Conservation (phyloP, 352 stramenopile genomes). For the Globisporangium carolinianum region DNA sequence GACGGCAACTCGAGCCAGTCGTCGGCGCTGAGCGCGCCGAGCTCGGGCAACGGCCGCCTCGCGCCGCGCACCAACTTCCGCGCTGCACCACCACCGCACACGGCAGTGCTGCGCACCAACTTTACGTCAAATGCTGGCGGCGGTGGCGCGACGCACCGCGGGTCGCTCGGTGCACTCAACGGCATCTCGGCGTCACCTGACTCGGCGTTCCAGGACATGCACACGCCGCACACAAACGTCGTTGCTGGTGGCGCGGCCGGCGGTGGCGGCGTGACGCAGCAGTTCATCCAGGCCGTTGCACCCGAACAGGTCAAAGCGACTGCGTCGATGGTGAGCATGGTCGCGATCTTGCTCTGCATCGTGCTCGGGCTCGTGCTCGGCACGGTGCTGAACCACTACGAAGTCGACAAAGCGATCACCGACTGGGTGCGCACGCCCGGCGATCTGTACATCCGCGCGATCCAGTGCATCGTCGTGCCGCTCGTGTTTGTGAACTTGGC, state of each 20-base stretch:
- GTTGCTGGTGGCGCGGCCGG: neutral
- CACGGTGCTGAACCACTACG: slow-evolving; percentile 42
- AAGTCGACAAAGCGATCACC: slow-evolving; percentile 32
- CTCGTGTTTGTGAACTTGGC: slow-evolving; percentile 78
- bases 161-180: slow-evolving; percentile 17
- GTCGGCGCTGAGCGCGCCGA: slow-evolving; percentile 19
- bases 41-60: neutral
- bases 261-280: slow-evolving; percentile 10
- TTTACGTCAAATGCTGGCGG: slow-evolving; percentile 35
- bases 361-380: slow-evolving; percentile 34
- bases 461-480: slow-evolving; percentile 73
- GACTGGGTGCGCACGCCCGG: slow-evolving; percentile 68
- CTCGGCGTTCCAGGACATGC: slow-evolving; percentile 44
- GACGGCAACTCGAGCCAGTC: slow-evolving; percentile 30
- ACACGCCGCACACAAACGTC: slow-evolving; percentile 23
- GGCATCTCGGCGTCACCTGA: slow-evolving; percentile 30
- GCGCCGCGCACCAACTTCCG: slow-evolving; percentile 12
- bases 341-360: slow-evolving; percentile 41
- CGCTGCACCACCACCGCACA: slow-evolving; percentile 35
- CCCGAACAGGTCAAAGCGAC: slow-evolving; percentile 26
- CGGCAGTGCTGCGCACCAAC: slow-evolving; percentile 53
- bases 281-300: slow-evolving; percentile 12
- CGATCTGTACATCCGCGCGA: slow-evolving; percentile 63
- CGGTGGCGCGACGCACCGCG: slow-evolving; percentile 5
- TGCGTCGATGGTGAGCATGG: slow-evolving; percentile 37